Evolutionary conservation across 495 filamentous ascomycete species (phyloP), one percentile per base, ranked within the genome.

Genomic region (Aspergillus hancockii): DNA sequence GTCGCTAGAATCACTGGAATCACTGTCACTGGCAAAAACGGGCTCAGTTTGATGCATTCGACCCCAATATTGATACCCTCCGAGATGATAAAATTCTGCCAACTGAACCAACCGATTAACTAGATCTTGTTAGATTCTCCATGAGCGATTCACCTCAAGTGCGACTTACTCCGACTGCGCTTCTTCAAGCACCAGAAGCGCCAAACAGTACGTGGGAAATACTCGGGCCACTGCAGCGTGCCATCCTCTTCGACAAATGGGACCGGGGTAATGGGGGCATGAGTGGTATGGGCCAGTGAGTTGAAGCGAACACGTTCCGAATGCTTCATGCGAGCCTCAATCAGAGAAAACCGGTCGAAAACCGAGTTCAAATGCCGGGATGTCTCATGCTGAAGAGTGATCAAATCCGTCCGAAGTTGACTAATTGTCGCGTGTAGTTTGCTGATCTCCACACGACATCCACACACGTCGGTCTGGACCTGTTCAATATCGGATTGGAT

Each of bases 181-280:
- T 78, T 75, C 65, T 76, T 76, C 56, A 78, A 53, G 34, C 72
- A 74, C 75, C 75, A 78, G 52, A 78, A 78, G 43, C 72, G 67
- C 73, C 73, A 78, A 21, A 78, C 72, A 0, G 75, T 75, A 19
- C 68, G 62, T 12, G 75, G 75, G 52, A 78, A 78, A 51, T 73
- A 75, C 32, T 71, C 53, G 12, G 75, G 75, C 66, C 70, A 76
- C 49, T 68, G 62, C 31, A 78, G 55, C 7, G 68, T 55, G 16
- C 75, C 75, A 55, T 76, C 69, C 8, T 69, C 69, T 43, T 67
- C 59, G 32, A 75, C 65, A 32, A 72, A 55, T 0, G 75, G 75
- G 4, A 78, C 72, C n/a, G 72, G 63, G 8, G 64, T 75, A 49
- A 78, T 73, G 14, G 70, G 70, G 16, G 75, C 75, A 41, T 74